Percentiles rank a stretch among this genome's conserved stretches.
phyloP scores from a whole-genome alignment of 2,329 filamentous ascomycete species.

The Cercospora sp. region DNA sequence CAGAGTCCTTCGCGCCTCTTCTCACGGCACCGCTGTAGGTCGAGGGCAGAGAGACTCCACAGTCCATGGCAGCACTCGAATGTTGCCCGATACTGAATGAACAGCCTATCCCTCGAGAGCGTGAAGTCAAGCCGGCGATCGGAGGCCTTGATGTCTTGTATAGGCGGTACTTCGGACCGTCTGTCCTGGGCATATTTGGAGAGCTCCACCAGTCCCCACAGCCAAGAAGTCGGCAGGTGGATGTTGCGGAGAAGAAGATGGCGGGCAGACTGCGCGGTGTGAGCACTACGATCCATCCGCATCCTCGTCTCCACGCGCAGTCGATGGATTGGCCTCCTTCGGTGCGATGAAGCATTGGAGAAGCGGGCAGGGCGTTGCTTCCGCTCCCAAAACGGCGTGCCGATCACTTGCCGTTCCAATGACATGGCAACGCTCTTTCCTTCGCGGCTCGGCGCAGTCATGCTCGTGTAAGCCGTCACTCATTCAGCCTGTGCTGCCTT shows the following conservation, averaged over 20 bases:
- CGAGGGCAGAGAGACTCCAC: neutral
- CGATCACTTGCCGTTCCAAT: neutral
- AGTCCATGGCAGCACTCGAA: neutral
- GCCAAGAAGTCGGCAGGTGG: slow-evolving; percentile 1
- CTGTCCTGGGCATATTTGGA: neutral
- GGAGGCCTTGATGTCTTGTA: neutral
- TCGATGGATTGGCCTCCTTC: neutral
- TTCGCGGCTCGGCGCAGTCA: slow-evolving; percentile 3
- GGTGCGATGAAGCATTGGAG: neutral
- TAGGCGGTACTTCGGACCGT: neutral
- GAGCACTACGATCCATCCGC: neutral
- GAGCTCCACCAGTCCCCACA: neutral
- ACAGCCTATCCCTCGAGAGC: neutral
- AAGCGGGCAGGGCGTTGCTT: neutral
- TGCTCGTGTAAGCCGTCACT: neutral
- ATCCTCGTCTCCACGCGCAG: neutral
- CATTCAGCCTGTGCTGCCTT: neutral
- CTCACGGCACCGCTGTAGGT: neutral
- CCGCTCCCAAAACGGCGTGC: neutral
- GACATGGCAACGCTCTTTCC: neutral
- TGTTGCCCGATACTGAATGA: neutral
- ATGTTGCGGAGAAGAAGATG: neutral
- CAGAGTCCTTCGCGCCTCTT: neutral
- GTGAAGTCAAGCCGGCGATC: neutral
- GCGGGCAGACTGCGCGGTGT: neutral